A percentile compares a stretch with the other conserved stretches of the same genome.
These are phyloP conservation scores for Choricystis sp. DNA, from an alignment of 139 green algal species.

Conservation along the genomic window DNA sequence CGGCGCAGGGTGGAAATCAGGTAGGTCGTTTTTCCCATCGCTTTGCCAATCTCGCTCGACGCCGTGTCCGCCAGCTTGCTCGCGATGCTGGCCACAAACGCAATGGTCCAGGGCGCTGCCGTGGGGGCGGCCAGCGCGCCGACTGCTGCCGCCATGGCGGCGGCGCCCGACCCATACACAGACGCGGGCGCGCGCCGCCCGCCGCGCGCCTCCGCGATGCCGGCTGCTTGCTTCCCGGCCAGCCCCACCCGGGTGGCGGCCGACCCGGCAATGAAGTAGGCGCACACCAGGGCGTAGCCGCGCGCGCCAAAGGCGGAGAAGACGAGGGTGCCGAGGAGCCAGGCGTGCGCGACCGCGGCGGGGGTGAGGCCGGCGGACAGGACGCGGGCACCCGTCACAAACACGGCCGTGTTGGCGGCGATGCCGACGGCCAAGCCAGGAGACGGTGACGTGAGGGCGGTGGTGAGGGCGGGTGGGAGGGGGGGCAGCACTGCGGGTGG, in stretches of 20 bases:
- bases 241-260: constrained; percentile 85
- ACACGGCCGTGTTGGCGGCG: constrained; percentile 34
- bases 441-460: constrained; percentile 1
- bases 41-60: constrained; percentile 90
- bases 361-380: constrained; percentile 59
- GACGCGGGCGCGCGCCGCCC: constrained; percentile 59
- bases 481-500: not conserved
- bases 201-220: constrained; percentile 79
- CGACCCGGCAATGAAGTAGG: constrained; percentile 88
- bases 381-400: constrained; percentile 39
- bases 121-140: not conserved
- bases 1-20: constrained; percentile 58
- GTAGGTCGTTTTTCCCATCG: constrained; percentile 84
- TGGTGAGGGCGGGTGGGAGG: not conserved
- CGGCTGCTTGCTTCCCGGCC: constrained; percentile 78
- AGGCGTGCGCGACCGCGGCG: constrained; percentile 44
- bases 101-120: not conserved
- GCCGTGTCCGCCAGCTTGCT: constrained; percentile 91
- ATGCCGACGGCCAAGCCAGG: constrained; percentile 30
- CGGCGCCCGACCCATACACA: constrained; percentile 81
- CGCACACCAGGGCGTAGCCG: constrained; percentile 70
- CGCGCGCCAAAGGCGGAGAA: constrained; percentile 66
- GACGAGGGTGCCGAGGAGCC: constrained; percentile 51
- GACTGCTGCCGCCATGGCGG: constrained; percentile 56
- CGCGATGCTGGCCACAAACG: constrained; percentile 71